phyloP scores from a whole-genome alignment of 1,284 basidiomycete genomes.

The Stygiomarasmius scandens region DNA sequence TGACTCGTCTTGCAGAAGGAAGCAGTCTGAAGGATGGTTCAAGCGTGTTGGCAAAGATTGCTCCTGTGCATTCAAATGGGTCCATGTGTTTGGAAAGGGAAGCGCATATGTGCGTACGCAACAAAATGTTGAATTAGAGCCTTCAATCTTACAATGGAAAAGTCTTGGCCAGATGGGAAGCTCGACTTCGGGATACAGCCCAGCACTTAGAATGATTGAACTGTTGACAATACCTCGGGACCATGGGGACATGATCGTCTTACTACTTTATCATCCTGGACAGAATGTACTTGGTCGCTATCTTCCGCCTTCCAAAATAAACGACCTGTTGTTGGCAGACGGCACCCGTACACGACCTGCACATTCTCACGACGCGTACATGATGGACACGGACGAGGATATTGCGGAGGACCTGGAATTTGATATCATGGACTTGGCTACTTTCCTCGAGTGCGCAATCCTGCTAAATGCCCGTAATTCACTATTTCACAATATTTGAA shows the following conservation, averaged over 20 bases:
- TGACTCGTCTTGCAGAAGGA: constrained; percentile 68
- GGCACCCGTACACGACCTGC: constrained; percentile 42
- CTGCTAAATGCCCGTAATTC: not conserved
- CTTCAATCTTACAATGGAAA: constrained; percentile 1
- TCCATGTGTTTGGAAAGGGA: constrained; percentile 73
- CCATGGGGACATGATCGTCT: constrained; percentile 66
- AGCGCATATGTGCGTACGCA: constrained; percentile 60
- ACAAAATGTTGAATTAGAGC: not conserved
- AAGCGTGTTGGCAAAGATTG: constrained; percentile 70
- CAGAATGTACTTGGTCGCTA: constrained; percentile 67
- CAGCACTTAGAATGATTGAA: constrained; percentile 61
- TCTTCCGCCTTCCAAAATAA: constrained; percentile 66
- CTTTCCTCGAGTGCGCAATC: constrained; percentile 65
- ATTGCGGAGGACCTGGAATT: constrained; percentile 57
- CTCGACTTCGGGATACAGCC: constrained; percentile 53
- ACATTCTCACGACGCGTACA: constrained; percentile 51
- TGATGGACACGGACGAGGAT: constrained; percentile 50
- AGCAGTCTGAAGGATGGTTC: constrained; percentile 70
- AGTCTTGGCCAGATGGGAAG: constrained; percentile 57
- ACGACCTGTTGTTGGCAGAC: constrained; percentile 66
- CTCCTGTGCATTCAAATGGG: constrained; percentile 66
- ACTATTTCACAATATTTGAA: constrained; percentile 24
- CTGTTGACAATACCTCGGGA: constrained; percentile 64
- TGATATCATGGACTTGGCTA: constrained; percentile 74
- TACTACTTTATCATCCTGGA: constrained; percentile 67